Base-by-base conservation (phyloP, 1,284 basidiomycete species). In the Leccinum proliferum region DNA sequence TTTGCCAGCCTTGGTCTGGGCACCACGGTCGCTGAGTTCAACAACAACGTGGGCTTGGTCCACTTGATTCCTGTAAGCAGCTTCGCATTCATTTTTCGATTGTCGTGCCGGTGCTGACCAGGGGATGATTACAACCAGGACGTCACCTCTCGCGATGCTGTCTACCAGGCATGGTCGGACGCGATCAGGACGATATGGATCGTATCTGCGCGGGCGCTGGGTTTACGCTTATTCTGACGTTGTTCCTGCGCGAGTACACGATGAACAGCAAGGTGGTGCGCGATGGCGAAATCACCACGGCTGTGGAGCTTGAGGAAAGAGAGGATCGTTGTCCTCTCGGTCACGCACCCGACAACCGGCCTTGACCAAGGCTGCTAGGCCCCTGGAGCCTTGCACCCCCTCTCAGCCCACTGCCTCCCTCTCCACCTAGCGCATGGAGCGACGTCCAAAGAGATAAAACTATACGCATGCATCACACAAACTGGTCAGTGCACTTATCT, bases 121-220 rank as follows among this genome's bases (percentile, higher is more conserved):
- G 59, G 5, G 46, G 37, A 32, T 29, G 4, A 57, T 43, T 15
- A 3, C 9, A 39, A 18, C 12, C 63, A 87, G 85, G 81, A 90
- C 67, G 70, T 79, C 10, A 67, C 69, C 8, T 68, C 77, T 35
- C 81, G 83, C 12, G 67, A 77, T 25, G 76, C 79, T 52, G 78
- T 94, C 3, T 83, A 89, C 53, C 79, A 88, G 60, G 90, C 89
- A 0, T 94, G 89, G 74, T 81, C 89, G 3, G 74, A 83, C 57
- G 82, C 90, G 0, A 85, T 94, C 48, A 79, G 79, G 65, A 82
- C 78, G 52, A 87, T 94, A 61, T 94, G 92, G 91, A 72, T 91
- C 62, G 83, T 89, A 32, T 80, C 79, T 69, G 84, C 84, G 5
- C 87, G 89, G 0, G 70, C 14, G 52, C 82, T 15, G 87, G 84